Percentiles rank a stretch among this genome's conserved stretches.
Evolutionary conservation across 306 rosid genomes (phyloP).

Genomic region (Comarum palustre): DNA sequence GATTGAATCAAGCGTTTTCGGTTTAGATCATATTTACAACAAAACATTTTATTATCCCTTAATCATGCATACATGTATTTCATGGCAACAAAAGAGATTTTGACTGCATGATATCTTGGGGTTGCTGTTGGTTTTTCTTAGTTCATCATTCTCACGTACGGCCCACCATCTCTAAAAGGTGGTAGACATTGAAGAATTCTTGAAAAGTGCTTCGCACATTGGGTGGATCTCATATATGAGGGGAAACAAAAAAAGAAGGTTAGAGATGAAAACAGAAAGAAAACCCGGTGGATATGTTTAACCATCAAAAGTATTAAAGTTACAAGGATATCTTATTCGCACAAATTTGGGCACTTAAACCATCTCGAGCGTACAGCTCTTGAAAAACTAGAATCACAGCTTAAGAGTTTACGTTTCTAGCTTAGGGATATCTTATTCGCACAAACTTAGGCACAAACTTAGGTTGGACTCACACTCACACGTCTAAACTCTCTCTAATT

Average conservation of each 20-base stretch:
- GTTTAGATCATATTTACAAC: background rate
- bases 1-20: background rate
- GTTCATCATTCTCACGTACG: background rate
- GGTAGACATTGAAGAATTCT: background rate
- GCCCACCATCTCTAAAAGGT: background rate
- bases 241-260: no score
- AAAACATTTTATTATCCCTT: background rate
- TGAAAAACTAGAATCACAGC: background rate
- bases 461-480: no score
- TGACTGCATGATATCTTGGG: background rate
- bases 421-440: no score
- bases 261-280: background rate
- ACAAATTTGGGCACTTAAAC: no score
- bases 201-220: slow-evolving; percentile 8
- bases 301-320: no score
- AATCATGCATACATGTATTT: background rate
- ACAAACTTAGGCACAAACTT: no score
- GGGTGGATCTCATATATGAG: background rate
- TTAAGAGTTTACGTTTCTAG: background rate
- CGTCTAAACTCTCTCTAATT: no score
- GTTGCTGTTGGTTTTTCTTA: background rate
- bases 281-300: background rate
- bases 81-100: background rate
- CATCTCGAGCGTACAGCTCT: no score
- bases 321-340: no score